Conservation (phyloP, 1,284 basidiomycete species). For the Takashimella tepidaria region DNA sequence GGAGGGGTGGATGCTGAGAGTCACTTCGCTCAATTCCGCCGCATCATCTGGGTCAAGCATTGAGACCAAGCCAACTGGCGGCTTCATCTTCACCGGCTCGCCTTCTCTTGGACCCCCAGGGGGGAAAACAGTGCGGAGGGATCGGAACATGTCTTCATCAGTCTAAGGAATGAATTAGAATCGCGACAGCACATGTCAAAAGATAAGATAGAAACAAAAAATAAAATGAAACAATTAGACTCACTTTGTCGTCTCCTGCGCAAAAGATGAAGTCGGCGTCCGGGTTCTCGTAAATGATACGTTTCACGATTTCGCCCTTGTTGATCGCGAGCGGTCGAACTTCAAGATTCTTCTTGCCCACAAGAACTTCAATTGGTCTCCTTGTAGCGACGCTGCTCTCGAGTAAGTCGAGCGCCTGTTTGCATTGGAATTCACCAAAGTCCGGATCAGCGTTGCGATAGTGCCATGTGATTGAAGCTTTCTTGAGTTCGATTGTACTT, state of each 20-base stretch:
- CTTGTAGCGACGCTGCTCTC: slow-evolving; percentile 87
- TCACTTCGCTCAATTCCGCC: slow-evolving; percentile 52
- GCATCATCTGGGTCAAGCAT: slow-evolving; percentile 46
- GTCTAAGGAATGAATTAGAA: slow-evolving; percentile 52
- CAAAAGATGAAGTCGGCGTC: slow-evolving; percentile 95
- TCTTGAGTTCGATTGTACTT: slow-evolving; percentile 94
- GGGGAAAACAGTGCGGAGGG: slow-evolving; percentile 56
- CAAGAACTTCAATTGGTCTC: slow-evolving; percentile 85
- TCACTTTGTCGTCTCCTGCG: slow-evolving; percentile 93
- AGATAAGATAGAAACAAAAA: background rate
- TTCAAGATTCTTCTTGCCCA: slow-evolving; percentile 98
- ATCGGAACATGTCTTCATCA: slow-evolving; percentile 95
- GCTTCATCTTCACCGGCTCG: slow-evolving; percentile 56
- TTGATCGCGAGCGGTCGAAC: slow-evolving; percentile 91
- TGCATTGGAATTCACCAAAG: slow-evolving; percentile 91
- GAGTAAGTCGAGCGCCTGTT: slow-evolving; percentile 91
- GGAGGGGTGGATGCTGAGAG: slow-evolving; percentile 61
- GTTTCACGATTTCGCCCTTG: slow-evolving; percentile 97
- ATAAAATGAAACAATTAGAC: slow-evolving; percentile 20
- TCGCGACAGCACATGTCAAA: slow-evolving; percentile 1
- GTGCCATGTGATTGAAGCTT: slow-evolving; percentile 97
- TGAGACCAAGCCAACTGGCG: slow-evolving; percentile 66
- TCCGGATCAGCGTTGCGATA: slow-evolving; percentile 90
- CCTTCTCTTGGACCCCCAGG: slow-evolving; percentile 49
- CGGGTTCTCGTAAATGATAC: slow-evolving; percentile 84